A percentile compares a stretch with the other conserved stretches of the same genome.
phyloP scores from a whole-genome alignment of 2,329 filamentous ascomycete species.

The Claviceps purpurea region DNA sequence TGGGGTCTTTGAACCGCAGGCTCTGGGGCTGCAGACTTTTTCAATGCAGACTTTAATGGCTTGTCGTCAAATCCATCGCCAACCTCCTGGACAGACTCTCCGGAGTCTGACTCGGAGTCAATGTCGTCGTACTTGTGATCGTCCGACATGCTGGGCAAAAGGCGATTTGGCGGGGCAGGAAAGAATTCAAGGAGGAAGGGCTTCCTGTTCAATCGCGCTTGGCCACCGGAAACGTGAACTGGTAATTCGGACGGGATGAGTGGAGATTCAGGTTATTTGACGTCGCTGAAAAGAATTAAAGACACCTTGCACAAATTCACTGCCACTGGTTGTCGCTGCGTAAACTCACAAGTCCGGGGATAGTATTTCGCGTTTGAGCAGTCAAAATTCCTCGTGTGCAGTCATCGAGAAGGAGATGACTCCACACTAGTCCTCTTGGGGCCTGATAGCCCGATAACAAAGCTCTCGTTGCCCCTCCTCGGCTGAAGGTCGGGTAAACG shows the following conservation, averaged over 20 bases:
- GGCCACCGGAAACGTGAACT: background rate
- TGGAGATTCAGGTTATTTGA: background rate
- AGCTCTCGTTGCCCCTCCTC: slow-evolving; percentile 19
- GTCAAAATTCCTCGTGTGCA: slow-evolving; percentile 32
- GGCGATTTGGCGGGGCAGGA: slow-evolving; percentile 16
- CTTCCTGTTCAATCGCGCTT: background rate
- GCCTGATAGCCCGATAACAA: slow-evolving; percentile 26
- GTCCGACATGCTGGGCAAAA: slow-evolving; percentile 34
- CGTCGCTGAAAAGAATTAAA: background rate
- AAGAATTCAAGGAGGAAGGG: background rate
- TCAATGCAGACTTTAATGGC: slow-evolving; percentile 72
- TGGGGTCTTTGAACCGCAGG: slow-evolving; percentile 39
- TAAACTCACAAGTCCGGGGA: slow-evolving; percentile 7
- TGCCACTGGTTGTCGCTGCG: slow-evolving; percentile 5
- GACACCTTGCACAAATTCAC: background rate
- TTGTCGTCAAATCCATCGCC: slow-evolving; percentile 48
- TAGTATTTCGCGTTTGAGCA: slow-evolving; percentile 21
- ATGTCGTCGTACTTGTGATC: slow-evolving; percentile 57
- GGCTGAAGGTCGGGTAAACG: slow-evolving; percentile 15
- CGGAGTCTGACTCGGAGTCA: slow-evolving; percentile 56
- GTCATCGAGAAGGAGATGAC: slow-evolving; percentile 21
- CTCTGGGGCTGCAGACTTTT: slow-evolving; percentile 49
- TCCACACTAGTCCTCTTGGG: slow-evolving; percentile 24
- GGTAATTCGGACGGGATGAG: background rate
- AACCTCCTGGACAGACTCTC: slow-evolving; percentile 49